Evolutionary conservation across 257 asterid species (phyloP), one percentile per base, ranked within the genome.

Genomic region (Fraxinus excelsior): DNA sequence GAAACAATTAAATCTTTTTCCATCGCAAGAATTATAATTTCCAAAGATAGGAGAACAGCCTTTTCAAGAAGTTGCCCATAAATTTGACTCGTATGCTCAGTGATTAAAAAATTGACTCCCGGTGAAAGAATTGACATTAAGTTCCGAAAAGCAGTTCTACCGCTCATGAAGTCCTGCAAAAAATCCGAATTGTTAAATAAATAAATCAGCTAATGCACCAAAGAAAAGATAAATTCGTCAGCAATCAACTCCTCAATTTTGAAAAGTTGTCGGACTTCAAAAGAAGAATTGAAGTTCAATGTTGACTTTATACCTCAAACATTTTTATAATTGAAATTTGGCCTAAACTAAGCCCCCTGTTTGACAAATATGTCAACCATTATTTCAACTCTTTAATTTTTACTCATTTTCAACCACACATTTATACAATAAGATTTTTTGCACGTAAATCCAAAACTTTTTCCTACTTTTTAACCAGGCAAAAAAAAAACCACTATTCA

Each of bases 91-190:
- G 97, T 85, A 19, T 93, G 89, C 77, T 91, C 92, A 16, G 85
- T 69, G 75, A 88, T 89, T 51, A 91, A 81, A 81, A 80, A 84
- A 88, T 86, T 87, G 70, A 91, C 99, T 86, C 98, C 99, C 7
- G 92, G 92, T 80, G 83, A 82, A 75, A 96, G 83, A 85, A 91
- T 91, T 58, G 91, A 84, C 98, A 93, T 86, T 74, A 90, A 80
- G 83, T 96, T 96, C 73, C 98, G 87, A 72, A 93, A 96, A 76
- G 91, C 84, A 66, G 91, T 87, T 87, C 88, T 95, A 78, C 98
- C 98, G 77, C 98, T 92, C 99, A 92, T 92, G 80, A 92, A 91
- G 79, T 95, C 99, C 99, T 95, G 94, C 89, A 82, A 64, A 62
- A 73, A 19, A 81, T 67, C 73, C 85, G 82, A 73, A 68, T 31